These are phyloP conservation scores for Talaromyces marneffei DNA, from an alignment of 2,329 filamentous ascomycete genomes.

Conservation along the genomic window DNA sequence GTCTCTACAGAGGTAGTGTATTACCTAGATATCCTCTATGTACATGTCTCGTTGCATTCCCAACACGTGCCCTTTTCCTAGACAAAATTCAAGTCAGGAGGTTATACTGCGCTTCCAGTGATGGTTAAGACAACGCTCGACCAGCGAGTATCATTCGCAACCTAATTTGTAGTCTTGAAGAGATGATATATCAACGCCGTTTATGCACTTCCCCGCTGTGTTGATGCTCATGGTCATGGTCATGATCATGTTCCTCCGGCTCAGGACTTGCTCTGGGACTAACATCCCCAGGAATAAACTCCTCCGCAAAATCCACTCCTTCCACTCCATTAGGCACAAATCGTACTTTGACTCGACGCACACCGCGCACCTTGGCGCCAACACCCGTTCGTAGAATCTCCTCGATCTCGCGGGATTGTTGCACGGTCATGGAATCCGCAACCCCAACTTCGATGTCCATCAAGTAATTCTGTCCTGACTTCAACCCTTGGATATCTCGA, in stretches of 20 bases:
- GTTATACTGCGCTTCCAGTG: background rate
- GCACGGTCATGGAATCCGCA: slow-evolving; percentile 69
- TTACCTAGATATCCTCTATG: background rate
- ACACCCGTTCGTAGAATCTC: slow-evolving; percentile 65
- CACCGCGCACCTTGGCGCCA: slow-evolving; percentile 72
- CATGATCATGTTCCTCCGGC: slow-evolving; percentile 43
- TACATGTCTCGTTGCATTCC: background rate
- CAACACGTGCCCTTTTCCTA: background rate
- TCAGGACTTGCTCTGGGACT: slow-evolving; percentile 55
- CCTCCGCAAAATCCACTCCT: slow-evolving; percentile 61
- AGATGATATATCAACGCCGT: slow-evolving; percentile 1
- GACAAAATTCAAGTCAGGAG: background rate
- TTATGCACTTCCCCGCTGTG: slow-evolving; percentile 7
- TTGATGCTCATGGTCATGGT: slow-evolving; percentile 26
- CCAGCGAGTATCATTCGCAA: background rate
- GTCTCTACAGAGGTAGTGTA: background rate
- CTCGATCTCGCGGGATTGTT: slow-evolving; percentile 64
- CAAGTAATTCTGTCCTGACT: slow-evolving; percentile 93
- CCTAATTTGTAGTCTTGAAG: background rate
- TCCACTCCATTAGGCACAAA: slow-evolving; percentile 67
- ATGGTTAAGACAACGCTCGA: background rate
- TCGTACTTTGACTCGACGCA: slow-evolving; percentile 73
- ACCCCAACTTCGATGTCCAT: slow-evolving; percentile 84
- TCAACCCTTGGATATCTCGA: slow-evolving; percentile 77
- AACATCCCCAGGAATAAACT: slow-evolving; percentile 66